phyloP scores from a whole-genome alignment of 257 asterid genomes.

The Phtheirospermum japonicum region DNA sequence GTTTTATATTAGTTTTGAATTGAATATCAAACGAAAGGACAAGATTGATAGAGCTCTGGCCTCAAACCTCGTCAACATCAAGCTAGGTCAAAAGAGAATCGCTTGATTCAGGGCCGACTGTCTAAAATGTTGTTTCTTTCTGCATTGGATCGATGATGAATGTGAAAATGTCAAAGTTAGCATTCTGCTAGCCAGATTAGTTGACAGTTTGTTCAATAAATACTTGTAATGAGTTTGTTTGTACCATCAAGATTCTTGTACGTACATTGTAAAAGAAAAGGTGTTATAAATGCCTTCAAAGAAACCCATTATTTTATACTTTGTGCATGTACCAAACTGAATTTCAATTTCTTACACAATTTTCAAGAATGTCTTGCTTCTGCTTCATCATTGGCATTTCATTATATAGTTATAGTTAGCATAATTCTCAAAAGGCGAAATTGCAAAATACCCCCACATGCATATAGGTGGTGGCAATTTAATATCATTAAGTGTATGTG shows the following conservation, averaged over 20 bases:
- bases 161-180: slow-evolving; percentile 3
- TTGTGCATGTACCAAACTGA: no score
- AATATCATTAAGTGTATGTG: no score
- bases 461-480: no score
- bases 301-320: no score
- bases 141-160: slow-evolving; percentile 45
- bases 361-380: no score
- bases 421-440: no score
- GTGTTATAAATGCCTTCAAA: no score
- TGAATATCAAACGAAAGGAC: slow-evolving; percentile 65
- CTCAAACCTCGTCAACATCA: slow-evolving; percentile 47
- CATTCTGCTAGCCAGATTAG: background rate
- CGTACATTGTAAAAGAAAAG: background rate
- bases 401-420: no score
- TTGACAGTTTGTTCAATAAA: slow-evolving; percentile 2
- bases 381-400: no score
- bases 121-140: slow-evolving; percentile 50
- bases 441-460: no score
- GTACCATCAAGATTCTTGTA: background rate
- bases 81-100: slow-evolving; percentile 38
- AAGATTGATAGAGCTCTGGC: slow-evolving; percentile 61
- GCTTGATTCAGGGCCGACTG: slow-evolving; percentile 29
- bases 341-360: no score
- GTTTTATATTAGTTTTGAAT: slow-evolving; percentile 40
- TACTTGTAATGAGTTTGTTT: slow-evolving; percentile 7